These are phyloP conservation scores for Ormosia semicastrata DNA, from an alignment of 306 rosid genomes.

Conservation along the genomic window DNA sequence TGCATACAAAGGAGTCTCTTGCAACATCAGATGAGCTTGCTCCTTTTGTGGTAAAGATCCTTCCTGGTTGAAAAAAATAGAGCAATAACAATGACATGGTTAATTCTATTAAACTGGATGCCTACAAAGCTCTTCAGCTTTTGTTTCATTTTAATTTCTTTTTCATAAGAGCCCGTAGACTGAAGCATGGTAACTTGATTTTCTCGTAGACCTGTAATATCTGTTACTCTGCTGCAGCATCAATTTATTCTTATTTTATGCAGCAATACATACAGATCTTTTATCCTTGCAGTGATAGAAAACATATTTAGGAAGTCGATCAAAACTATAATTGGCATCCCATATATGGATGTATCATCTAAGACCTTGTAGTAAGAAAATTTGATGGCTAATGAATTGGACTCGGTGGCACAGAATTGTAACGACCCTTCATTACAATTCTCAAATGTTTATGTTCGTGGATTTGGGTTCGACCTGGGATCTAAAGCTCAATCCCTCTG, in stretches of 20 bases:
- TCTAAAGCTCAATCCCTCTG: neutral
- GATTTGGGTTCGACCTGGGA: constrained; percentile 14
- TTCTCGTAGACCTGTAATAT: neutral
- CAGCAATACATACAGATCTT: neutral
- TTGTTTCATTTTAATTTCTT: constrained; percentile 8
- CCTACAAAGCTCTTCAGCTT: constrained; percentile 1
- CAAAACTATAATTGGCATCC: neutral
- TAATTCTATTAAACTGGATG: constrained; percentile 1
- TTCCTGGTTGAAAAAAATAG: neutral
- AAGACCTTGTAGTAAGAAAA: neutral
- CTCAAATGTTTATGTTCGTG: neutral
- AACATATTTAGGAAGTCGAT: neutral
- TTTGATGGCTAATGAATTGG: neutral
- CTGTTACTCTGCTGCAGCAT: neutral
- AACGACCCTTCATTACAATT: neutral
- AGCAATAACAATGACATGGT: constrained; percentile 12
- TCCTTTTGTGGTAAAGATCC: constrained; percentile 67
- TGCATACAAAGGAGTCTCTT: constrained; percentile 89
- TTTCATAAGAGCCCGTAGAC: neutral
- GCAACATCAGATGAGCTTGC: constrained; percentile 80
- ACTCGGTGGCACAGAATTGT: neutral
- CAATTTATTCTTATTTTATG: constrained; percentile 11
- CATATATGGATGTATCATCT: neutral
- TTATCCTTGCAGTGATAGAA: constrained; percentile 12
- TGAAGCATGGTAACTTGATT: constrained; percentile 13